Evolutionary conservation across 2,329 filamentous ascomycete species (phyloP), one percentile per base, ranked within the genome.

Genomic region (Grosmannia serpens): DNA sequence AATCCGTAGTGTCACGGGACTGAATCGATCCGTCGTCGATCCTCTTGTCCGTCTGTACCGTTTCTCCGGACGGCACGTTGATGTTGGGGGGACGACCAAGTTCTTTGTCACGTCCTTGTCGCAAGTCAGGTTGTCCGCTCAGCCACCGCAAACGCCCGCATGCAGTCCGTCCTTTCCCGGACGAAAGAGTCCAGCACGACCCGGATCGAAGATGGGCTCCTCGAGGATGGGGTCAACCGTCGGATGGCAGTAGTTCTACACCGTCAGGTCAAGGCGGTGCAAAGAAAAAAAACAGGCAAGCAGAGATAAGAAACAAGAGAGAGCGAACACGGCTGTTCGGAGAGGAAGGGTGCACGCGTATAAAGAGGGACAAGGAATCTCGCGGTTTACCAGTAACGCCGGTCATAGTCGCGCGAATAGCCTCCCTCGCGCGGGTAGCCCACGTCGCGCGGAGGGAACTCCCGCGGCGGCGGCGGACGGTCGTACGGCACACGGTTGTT

Each of bases 271-370:
- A 27, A 51, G 27, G 49, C 49, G 24, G 26, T 27, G 49, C 24
- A 6, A 51, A 27, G 26, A 51, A 26, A 49, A 26, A 26, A 49
- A 26, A 13, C 10, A 49, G 26, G 46, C 46, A 49, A 49, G 46
- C 13, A 22, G 3, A 29, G n/a, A 46, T n/a, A 46, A 46, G 9
- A 46, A 46, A 47, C 11, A 47, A 47, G 24, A 47, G 24, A 10
- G 24, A 47, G 24, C n/a, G 7, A 8, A 50, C 15, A 26, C 33
- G 33, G 15, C 33, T 11, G 83, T 86, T 61, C 97, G 91, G 89
- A 80, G 96, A 59, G 94, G 94, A 67, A 95, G 95, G 15, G 17
- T 29, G 49, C 15, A 51, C 20, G 44, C 20, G 20, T 11, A 29
- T 20, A 31, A 5, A 53, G 8, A 13, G 44, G 22, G 22, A 27